Base-by-base conservation (phyloP, 495 filamentous ascomycete species). In the Paragyromitra xinjiangensis region DNA sequence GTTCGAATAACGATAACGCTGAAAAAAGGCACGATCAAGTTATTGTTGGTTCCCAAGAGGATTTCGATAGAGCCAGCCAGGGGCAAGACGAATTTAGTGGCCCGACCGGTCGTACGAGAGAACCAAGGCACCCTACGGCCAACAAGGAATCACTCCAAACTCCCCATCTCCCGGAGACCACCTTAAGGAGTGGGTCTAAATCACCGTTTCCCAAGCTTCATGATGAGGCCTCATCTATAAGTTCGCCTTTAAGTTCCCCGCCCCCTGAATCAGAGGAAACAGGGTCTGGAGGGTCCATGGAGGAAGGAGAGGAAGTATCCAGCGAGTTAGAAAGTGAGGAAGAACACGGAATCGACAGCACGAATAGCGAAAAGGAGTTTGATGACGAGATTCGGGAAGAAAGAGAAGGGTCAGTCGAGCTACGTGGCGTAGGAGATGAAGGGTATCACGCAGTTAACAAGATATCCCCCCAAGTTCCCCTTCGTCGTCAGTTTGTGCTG, bases 241-340 rank as follows among this genome's bases (percentile, higher is more conserved):
- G 48, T 16, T 39, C 37, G 16, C 24, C 16, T 22, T 26, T 29
- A 73, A 67, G 61, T 34, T 67, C 45, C 39, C 45, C 58, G 48
- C 56, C 40, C 4, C 55, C 45, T 2, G 16, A 37, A 44, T 40
- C 7, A 14, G 22, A 22, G 55, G 22, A 44, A 16, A 26, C 44
- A 24, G 24, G 1, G 9, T 6, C 40, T 8, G 9, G 11, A 12
- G 29, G 44, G 26, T 9, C 19, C 6, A 50, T 34, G 44, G 7
- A 40, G 26, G 44, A 9, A 19, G n/a, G 37, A 14, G 11, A 44
- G 42, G 19, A 61, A 37, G 39, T 9, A 29, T 14, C n/a, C 3
- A 11, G 12, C 29, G 8, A 63, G 22, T 5, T n/a, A 12, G 26
- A 24, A n/a, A 9, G n/a, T 37, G 34, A 37, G 34, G 22, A 5